Percentiles rank a stretch among this genome's conserved stretches.
Evolutionary conservation across 352 stramenopile genomes (phyloP).

Genomic region (Globisporangium apiculatum): DNA sequence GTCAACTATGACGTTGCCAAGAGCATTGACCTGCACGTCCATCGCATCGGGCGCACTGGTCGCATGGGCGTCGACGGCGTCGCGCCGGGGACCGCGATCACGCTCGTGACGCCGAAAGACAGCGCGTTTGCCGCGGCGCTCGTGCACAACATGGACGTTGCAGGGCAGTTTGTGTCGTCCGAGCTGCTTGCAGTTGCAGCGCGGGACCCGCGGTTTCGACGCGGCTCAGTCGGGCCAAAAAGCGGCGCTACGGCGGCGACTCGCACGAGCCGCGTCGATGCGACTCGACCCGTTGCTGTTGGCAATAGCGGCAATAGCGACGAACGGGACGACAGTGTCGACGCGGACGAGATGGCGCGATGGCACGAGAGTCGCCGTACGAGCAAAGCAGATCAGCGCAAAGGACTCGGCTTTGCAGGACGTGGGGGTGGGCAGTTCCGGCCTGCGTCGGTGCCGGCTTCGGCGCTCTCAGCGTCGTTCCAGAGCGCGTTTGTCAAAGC

Average conservation of each 20-base stretch:
- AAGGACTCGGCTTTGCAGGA: conserved; percentile 57
- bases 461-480: conserved; percentile 10
- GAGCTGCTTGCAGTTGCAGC: conserved; percentile 60
- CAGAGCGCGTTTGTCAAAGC: conserved; percentile 20
- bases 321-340: conserved; percentile 24
- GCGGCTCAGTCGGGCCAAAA: conserved; percentile 7
- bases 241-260: no score
- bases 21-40: conserved; percentile 88
- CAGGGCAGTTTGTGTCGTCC: conserved; percentile 38
- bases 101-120: conserved; percentile 68
- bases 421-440: not conserved
- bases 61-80: conserved; percentile 80
- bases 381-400: conserved; percentile 53
- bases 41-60: conserved; percentile 85
- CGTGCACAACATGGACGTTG: conserved; percentile 83
- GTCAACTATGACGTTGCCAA: conserved; percentile 91
- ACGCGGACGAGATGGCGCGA: conserved; percentile 45
- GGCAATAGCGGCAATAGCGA: not conserved
- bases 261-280: conserved; percentile 9
- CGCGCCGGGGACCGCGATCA: conserved; percentile 75
- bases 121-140: conserved; percentile 67
- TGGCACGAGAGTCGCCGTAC: conserved; percentile 52
- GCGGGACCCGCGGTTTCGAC: conserved; percentile 39
- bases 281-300: not conserved
- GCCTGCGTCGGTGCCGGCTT: no score